These are phyloP conservation scores for Penicillium waksmanii DNA, from an alignment of 495 filamentous ascomycete species.

Conservation along the genomic window DNA sequence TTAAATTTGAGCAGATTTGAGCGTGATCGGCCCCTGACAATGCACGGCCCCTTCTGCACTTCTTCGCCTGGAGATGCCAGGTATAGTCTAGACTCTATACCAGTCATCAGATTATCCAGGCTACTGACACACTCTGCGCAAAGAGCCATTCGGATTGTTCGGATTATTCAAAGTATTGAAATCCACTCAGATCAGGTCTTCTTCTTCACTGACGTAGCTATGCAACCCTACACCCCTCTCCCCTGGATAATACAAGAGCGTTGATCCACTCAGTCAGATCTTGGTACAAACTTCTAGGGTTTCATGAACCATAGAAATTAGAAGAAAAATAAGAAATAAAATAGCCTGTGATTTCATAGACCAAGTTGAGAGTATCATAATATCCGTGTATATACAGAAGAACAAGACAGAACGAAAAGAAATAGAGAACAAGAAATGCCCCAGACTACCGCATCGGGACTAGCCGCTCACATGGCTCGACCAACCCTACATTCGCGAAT, in stretches of 20 bases:
- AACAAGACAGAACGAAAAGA: background rate
- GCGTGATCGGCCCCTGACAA: slow-evolving; percentile 8
- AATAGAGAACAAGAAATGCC: background rate
- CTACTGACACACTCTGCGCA: background rate
- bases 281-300: slow-evolving; percentile 12
- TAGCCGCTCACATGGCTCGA: slow-evolving; percentile 22
- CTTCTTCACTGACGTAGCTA: slow-evolving; percentile 6
- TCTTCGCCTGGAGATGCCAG: background rate
- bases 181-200: background rate
- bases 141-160: background rate
- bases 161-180: background rate
- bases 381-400: slow-evolving; percentile 5
- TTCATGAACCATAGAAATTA: slow-evolving; percentile 3
- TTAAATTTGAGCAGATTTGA: slow-evolving; percentile 36
- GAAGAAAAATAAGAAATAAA: background rate
- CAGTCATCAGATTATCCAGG: background rate
- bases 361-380: background rate
- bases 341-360: background rate
- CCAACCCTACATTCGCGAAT: slow-evolving; percentile 29
- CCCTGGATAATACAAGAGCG: background rate
- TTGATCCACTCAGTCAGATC: background rate
- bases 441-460: slow-evolving; percentile 16
- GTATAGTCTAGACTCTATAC: background rate
- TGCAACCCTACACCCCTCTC: slow-evolving; percentile 1
- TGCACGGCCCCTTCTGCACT: background rate